Conservation (phyloP, 148 eudicot species). For the Fagopyrum esculentum region DNA sequence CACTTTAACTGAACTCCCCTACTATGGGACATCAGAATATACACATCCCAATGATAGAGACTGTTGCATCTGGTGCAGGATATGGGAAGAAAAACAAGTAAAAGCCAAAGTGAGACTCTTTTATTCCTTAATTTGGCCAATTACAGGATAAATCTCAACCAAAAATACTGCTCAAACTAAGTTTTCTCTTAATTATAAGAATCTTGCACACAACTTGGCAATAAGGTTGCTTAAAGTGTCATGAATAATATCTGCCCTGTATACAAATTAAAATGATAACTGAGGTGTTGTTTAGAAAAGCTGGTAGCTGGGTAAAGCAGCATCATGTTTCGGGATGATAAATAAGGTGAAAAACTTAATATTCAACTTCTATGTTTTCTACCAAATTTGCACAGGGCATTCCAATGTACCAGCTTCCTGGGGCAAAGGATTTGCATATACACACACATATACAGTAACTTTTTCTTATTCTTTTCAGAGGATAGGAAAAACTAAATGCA, state of each 20-base stretch:
- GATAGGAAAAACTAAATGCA: background rate
- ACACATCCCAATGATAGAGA: background rate
- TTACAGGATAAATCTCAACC: background rate
- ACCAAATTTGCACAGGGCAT: background rate
- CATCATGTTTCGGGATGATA: background rate
- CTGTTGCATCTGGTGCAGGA: background rate
- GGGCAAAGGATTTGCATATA: background rate
- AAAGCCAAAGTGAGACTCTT: no score
- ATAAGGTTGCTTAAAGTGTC: background rate
- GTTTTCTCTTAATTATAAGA: background rate
- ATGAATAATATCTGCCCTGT: background rate
- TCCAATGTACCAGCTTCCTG: background rate
- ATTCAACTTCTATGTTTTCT: constrained; percentile 1
- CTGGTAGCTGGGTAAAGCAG: background rate
- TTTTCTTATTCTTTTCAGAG: background rate
- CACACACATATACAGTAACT: background rate
- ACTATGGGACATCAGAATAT: background rate
- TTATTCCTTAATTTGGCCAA: background rate
- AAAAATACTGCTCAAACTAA: background rate
- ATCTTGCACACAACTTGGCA: background rate
- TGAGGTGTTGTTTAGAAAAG: background rate
- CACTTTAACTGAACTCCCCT: background rate
- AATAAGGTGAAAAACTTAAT: background rate
- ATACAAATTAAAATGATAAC: background rate
- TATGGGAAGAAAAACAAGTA: background rate